A percentile compares a stretch with the other conserved stretches of the same genome.
Evolutionary conservation across 257 asterid genomes (phyloP).

Genomic region (Nicotiana paniculata): DNA sequence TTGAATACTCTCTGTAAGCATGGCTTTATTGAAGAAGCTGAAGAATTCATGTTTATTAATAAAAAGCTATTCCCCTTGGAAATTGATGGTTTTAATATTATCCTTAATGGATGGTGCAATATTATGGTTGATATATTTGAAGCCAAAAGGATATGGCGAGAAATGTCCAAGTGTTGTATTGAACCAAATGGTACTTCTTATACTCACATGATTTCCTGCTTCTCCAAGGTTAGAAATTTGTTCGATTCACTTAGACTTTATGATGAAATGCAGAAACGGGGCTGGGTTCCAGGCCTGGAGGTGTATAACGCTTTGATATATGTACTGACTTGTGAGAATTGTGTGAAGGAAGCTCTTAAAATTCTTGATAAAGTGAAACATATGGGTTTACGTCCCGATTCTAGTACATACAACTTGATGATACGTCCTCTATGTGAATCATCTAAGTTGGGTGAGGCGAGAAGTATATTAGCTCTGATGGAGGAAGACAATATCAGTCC

Average conservation of each 20-base stretch:
- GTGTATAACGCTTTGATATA: slow-evolving; percentile 74
- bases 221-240: slow-evolving; percentile 61
- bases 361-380: slow-evolving; percentile 61
- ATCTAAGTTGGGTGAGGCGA: slow-evolving; percentile 56
- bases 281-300: slow-evolving; percentile 56
- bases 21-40: slow-evolving; percentile 91
- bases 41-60: slow-evolving; percentile 67
- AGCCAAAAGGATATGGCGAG: slow-evolving; percentile 94
- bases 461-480: slow-evolving; percentile 53
- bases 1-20: slow-evolving; percentile 66
- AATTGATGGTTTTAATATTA: slow-evolving; percentile 67
- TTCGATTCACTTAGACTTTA: slow-evolving; percentile 72
- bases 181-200: slow-evolving; percentile 66
- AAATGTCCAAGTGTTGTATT: slow-evolving; percentile 80
- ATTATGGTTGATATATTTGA: slow-evolving; percentile 50
- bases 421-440: slow-evolving; percentile 71
- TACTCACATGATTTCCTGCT: slow-evolving; percentile 69
- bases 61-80: slow-evolving; percentile 82
- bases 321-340: slow-evolving; percentile 58
- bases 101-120: slow-evolving; percentile 87
- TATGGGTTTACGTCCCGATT: slow-evolving; percentile 40
- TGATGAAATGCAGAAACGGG: slow-evolving; percentile 86
- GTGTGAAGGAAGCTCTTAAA: slow-evolving; percentile 65
- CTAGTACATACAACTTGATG: slow-evolving; percentile 57
- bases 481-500: slow-evolving; percentile 47